Conservation (phyloP, 1,139 yeast species). For the Magnusiomyces clavatus region DNA sequence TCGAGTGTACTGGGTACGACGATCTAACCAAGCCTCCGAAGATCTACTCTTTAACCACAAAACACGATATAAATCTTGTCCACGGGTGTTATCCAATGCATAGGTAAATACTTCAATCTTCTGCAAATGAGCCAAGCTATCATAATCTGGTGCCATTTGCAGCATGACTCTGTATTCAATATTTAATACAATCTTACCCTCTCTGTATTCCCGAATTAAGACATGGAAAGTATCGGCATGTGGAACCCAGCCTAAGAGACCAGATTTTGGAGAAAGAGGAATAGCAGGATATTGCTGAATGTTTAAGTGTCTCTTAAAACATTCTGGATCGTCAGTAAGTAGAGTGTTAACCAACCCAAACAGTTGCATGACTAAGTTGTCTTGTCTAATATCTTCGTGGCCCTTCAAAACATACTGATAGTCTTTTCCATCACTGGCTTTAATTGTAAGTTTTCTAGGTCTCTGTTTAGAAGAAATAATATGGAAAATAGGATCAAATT, state of each 20-base stretch:
- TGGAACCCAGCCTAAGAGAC: slow-evolving; percentile 94
- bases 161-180: slow-evolving; percentile 94
- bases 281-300: slow-evolving; percentile 89
- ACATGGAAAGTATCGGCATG: slow-evolving; percentile 96
- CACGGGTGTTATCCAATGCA: slow-evolving; percentile 91
- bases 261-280: slow-evolving; percentile 96
- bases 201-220: slow-evolving; percentile 85
- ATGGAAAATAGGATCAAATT: slow-evolving; percentile 73
- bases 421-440: slow-evolving; percentile 88
- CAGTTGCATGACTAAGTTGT: slow-evolving; percentile 93
- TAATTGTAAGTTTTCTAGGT: slow-evolving; percentile 73
- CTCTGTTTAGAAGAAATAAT: slow-evolving; percentile 96
- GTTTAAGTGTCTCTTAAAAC: slow-evolving; percentile 91
- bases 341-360: slow-evolving; percentile 92
- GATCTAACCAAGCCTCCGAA: slow-evolving; percentile 95
- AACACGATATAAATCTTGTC: slow-evolving; percentile 92
- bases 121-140: slow-evolving; percentile 75
- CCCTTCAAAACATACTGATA: slow-evolving; percentile 81
- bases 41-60: slow-evolving; percentile 94
- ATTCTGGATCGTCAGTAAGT: slow-evolving; percentile 83
- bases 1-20: slow-evolving; percentile 92
- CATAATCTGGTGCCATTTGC: slow-evolving; percentile 98
- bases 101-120: slow-evolving; percentile 95
- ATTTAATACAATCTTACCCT: slow-evolving; percentile 79
- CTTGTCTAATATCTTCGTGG: slow-evolving; percentile 97